Evolutionary conservation across 768 basidiomycete species (phyloP).

Genomic region (Coprinellus aureogranulatus): DNA sequence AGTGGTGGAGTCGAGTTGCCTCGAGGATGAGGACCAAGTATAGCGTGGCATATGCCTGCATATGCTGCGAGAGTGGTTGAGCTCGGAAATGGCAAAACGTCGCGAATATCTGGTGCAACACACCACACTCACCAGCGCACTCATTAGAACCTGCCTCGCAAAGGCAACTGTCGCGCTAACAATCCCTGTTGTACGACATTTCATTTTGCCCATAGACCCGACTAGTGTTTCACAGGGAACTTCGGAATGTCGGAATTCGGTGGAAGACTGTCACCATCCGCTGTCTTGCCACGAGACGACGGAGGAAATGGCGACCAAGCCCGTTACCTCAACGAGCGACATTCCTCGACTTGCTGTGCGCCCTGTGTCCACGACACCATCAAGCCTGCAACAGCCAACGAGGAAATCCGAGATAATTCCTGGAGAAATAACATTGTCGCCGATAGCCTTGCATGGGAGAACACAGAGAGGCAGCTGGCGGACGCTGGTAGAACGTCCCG

Average conservation of each 20-base stretch:
- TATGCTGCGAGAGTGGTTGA: background rate
- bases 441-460: slow-evolving; percentile 7
- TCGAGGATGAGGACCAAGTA: background rate
- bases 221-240: no score
- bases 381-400: background rate
- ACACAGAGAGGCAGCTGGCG: background rate
- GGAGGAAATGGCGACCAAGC: slow-evolving; percentile 4
- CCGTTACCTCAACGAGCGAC: background rate
- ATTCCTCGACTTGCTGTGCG: background rate
- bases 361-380: background rate
- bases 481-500: no score
- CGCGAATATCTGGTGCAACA: background rate
- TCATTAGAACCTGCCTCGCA: background rate
- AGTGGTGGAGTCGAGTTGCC: no score
- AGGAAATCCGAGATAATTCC: background rate
- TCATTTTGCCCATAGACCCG: no score
- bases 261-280: background rate
- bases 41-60: background rate
- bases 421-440: background rate
- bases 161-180: background rate
- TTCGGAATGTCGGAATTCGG: background rate
- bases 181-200: background rate
- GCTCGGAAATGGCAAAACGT: background rate
- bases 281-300: slow-evolving; percentile 1
- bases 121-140: background rate